phyloP scores from a whole-genome alignment of 1,284 basidiomycete genomes.

The Sanghuangporus sanghuang region DNA sequence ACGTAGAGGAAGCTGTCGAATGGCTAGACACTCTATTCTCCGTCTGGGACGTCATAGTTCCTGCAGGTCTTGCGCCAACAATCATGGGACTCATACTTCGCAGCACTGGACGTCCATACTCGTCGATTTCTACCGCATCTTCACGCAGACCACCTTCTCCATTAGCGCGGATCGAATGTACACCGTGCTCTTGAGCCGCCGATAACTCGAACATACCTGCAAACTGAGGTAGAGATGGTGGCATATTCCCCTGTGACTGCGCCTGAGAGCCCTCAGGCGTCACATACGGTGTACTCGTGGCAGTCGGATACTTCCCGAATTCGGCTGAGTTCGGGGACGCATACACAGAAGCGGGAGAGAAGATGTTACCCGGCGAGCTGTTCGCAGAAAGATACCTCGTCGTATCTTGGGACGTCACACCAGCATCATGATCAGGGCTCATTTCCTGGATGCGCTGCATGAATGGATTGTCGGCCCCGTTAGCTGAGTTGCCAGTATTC shows the following conservation, averaged over 20 bases:
- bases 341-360: slow-evolving; percentile 11
- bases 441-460: slow-evolving; percentile 35
- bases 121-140: slow-evolving; percentile 36
- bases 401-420: background rate
- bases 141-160: slow-evolving; percentile 40
- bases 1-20: slow-evolving; percentile 13
- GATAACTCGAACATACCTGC: slow-evolving; percentile 51
- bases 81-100: background rate
- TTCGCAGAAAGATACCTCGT: slow-evolving; percentile 13
- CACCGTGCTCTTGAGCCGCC: slow-evolving; percentile 34
- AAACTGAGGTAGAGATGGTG: slow-evolving; percentile 28
- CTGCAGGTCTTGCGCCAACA: background rate
- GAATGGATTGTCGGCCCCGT: slow-evolving; percentile 28
- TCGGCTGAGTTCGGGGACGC: background rate
- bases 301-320: background rate
- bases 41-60: background rate
- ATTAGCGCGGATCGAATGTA: slow-evolving; percentile 42
- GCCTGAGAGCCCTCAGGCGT: slow-evolving; percentile 7
- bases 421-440: slow-evolving; percentile 16
- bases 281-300: slow-evolving; percentile 11
- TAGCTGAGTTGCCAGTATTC: slow-evolving; percentile 32
- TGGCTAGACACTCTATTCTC: slow-evolving; percentile 12
- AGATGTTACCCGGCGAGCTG: slow-evolving; percentile 9
- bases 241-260: background rate
- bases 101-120: slow-evolving; percentile 25